A percentile compares a stretch with the other conserved stretches of the same genome.
These are phyloP conservation scores for Taiozyma sp. DNA, from an alignment of 1,139 yeast genomes.

Conservation along the genomic window DNA sequence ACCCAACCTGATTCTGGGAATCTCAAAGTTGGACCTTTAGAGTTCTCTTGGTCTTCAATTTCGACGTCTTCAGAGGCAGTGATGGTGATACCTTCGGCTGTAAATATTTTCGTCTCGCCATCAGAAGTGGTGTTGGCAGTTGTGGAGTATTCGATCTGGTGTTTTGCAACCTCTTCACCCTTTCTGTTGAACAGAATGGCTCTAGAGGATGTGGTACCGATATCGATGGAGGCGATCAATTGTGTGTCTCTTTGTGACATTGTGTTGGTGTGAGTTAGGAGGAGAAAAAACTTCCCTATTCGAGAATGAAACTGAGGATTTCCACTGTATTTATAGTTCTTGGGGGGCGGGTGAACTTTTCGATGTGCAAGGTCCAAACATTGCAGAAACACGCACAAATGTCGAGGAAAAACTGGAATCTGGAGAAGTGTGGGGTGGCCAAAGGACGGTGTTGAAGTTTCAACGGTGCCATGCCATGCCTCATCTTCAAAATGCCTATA, in stretches of 20 bases:
- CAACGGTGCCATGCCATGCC: no score
- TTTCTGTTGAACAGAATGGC: constrained; percentile 71
- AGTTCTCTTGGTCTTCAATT: constrained; percentile 46
- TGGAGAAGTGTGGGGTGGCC: background rate
- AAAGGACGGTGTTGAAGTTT: background rate
- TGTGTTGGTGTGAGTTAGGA: background rate
- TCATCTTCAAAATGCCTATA: no score
- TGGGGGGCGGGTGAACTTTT: background rate
- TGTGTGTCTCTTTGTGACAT: constrained; percentile 22
- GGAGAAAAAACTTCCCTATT: no score
- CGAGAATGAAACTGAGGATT: background rate
- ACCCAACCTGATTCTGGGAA: constrained; percentile 90
- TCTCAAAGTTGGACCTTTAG: constrained; percentile 61
- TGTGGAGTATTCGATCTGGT: constrained; percentile 86
- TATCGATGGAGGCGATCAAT: constrained; percentile 71
- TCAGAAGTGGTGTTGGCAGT: constrained; percentile 43
- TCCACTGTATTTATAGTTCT: background rate
- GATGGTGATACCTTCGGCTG: constrained; percentile 72
- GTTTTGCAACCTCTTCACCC: constrained; percentile 78
- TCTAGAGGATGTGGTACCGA: constrained; percentile 94
- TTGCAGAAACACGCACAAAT: background rate
- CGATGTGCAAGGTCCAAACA: background rate
- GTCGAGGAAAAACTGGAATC: background rate
- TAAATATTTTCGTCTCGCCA: constrained; percentile 49
- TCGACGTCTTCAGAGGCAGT: constrained; percentile 47